Conservation (phyloP, 2,329 filamentous ascomycete genomes). For the Coleophoma crateriformis region DNA sequence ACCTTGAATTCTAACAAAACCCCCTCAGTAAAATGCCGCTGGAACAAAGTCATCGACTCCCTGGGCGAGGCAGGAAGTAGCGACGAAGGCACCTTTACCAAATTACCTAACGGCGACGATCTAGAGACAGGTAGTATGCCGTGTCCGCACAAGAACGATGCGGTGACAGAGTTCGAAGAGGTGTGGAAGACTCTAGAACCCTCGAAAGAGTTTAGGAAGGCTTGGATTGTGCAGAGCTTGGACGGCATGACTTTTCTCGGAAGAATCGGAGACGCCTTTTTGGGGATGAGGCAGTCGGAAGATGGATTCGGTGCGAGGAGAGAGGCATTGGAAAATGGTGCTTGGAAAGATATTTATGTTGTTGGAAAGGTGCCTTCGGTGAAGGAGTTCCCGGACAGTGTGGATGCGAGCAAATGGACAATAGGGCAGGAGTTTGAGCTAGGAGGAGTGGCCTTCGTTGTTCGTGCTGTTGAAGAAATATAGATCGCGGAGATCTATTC, state of each 20-base stretch:
- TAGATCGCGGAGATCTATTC: no score
- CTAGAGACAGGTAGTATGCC: constrained; percentile 34
- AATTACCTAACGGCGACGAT: constrained; percentile 32
- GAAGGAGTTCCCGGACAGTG: constrained; percentile 1
- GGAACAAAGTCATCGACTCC: constrained; percentile 33
- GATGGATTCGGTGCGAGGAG: constrained; percentile 8
- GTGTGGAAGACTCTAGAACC: constrained; percentile 10
- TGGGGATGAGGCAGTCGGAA: constrained; percentile 8
- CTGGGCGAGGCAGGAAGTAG: constrained; percentile 19
- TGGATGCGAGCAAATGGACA: constrained; percentile 10
- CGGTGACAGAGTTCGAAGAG: constrained; percentile 19
- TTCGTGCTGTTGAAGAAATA: constrained; percentile 4
- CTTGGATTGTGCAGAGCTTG: constrained; percentile 12
- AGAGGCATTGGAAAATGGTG: constrained; percentile 7
- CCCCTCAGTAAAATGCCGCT: constrained; percentile 26
- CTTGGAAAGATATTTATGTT: constrained; percentile 9
- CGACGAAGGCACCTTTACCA: constrained; percentile 31
- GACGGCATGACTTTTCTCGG: constrained; percentile 9
- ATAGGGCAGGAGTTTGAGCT: constrained; percentile 5
- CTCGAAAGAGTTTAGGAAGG: constrained; percentile 1
- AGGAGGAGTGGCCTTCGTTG: constrained; percentile 7
- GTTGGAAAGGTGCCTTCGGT: constrained; percentile 9
- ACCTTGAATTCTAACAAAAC: background rate
- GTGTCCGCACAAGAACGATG: constrained; percentile 26
- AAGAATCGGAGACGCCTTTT: constrained; percentile 10